phyloP scores from a whole-genome alignment of 2,329 filamentous ascomycete genomes.

The Arthrobotrys sphaeroides region DNA sequence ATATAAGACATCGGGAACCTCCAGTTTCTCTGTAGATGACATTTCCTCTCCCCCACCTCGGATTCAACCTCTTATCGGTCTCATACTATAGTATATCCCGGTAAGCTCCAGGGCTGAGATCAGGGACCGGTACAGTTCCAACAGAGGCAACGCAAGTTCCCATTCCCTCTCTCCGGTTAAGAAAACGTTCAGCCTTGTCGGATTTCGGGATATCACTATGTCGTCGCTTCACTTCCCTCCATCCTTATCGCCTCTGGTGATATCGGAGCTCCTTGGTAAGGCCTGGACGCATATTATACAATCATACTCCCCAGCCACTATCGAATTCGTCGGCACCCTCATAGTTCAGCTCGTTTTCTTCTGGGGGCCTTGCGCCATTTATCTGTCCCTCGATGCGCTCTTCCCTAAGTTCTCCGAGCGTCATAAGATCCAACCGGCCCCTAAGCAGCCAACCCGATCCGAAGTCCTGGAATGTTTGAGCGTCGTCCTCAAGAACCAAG shows the following conservation, averaged over 20 bases:
- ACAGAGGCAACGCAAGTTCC: slow-evolving; percentile 42
- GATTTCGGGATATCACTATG: slow-evolving; percentile 27
- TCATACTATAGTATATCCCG: neutral
- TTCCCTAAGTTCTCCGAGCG: slow-evolving; percentile 65
- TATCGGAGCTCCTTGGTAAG: slow-evolving; percentile 12
- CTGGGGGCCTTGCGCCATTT: slow-evolving; percentile 64
- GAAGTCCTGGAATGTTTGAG: slow-evolving; percentile 64
- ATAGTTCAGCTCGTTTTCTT: slow-evolving; percentile 63
- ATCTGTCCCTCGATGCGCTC: slow-evolving; percentile 63
- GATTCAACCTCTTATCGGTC: neutral
- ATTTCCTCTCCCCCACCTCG: neutral
- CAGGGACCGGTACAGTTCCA: slow-evolving; percentile 38
- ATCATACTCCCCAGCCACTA: slow-evolving; percentile 58
- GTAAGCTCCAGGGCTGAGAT: neutral
- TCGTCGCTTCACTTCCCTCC: slow-evolving; percentile 42
- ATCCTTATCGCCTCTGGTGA: slow-evolving; percentile 1
- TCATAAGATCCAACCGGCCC: slow-evolving; percentile 68
- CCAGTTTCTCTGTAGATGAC: neutral
- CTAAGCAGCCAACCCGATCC: slow-evolving; percentile 64
- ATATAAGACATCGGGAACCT: slow-evolving; percentile 50
- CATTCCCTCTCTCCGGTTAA: neutral
- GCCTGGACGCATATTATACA: slow-evolving; percentile 26
- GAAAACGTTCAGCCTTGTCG: neutral
- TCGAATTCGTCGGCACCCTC: slow-evolving; percentile 63
- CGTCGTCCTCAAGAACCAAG: slow-evolving; percentile 65